Conservation (phyloP, 2,329 filamentous ascomycete genomes). For the Cladophialophora carrionii region DNA sequence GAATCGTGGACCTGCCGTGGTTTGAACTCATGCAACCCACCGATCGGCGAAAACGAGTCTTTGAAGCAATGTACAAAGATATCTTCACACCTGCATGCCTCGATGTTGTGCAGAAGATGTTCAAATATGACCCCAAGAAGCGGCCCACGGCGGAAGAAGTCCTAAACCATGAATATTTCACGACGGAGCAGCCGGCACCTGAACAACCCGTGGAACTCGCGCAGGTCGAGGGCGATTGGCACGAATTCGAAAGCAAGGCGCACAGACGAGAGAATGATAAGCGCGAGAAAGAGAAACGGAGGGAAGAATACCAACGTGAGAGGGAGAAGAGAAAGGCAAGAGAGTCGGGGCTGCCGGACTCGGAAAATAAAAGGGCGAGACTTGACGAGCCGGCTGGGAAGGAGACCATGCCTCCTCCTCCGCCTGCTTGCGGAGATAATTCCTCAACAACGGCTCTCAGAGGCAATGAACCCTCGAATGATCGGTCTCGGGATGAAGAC, state of each 20-base stretch:
- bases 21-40: constrained; percentile 86
- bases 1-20: constrained; percentile 92
- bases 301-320: constrained; percentile 56
- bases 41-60: constrained; percentile 67
- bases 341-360: constrained; percentile 32
- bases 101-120: constrained; percentile 80
- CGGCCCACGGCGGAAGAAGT: constrained; percentile 83
- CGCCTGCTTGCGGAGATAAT: constrained; percentile 20
- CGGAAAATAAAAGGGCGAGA: constrained; percentile 26
- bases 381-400: constrained; percentile 8
- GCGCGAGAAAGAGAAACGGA: constrained; percentile 60
- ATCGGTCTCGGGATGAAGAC: constrained; percentile 5
- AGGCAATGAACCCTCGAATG: not conserved
- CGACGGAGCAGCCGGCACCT: constrained; percentile 73
- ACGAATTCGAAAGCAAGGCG: constrained; percentile 97
- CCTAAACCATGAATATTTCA: constrained; percentile 86
- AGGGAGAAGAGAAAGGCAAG: constrained; percentile 50
- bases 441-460: not conserved
- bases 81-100: constrained; percentile 78
- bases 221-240: constrained; percentile 89
- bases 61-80: constrained; percentile 80
- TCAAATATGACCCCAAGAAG: constrained; percentile 82
- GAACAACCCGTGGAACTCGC: constrained; percentile 81
- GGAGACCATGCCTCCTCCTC: constrained; percentile 20
- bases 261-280: constrained; percentile 84